Evolutionary conservation across 306 rosid genomes (phyloP).

Genomic region (Rosa rugosa): DNA sequence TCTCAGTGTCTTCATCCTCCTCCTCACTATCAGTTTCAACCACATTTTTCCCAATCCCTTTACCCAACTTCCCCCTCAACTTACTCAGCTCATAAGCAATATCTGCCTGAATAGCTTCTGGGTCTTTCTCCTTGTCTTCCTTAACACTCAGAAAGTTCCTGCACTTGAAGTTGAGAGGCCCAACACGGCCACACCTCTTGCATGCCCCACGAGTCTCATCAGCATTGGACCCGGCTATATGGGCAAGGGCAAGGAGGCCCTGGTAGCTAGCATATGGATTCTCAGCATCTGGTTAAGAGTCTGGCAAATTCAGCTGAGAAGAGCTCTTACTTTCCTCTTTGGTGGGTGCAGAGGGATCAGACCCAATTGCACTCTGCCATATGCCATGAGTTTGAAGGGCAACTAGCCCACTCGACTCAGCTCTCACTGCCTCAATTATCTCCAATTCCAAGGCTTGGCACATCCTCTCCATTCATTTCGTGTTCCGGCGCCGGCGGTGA

Average conservation of each 20-base stretch:
- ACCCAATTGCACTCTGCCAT: conserved; percentile 97
- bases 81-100: conserved; percentile 56
- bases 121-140: conserved; percentile 74
- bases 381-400: conserved; percentile 97
- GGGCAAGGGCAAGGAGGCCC: conserved; percentile 93
- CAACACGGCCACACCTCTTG: conserved; percentile 94
- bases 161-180: conserved; percentile 86
- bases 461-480: too few species aligned
- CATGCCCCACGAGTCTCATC: conserved; percentile 84
- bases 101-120: conserved; percentile 49
- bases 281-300: conserved; percentile 68
- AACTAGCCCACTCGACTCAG: too few species aligned
- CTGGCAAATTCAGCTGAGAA: conserved; percentile 38
- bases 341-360: conserved; percentile 85
- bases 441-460: too few species aligned
- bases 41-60: conserved; percentile 36
- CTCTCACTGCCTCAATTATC: too few species aligned
- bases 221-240: conserved; percentile 68
- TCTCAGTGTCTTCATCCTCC: conserved; percentile 63
- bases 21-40: conserved; percentile 63
- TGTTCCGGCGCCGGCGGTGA: conserved; percentile 25
- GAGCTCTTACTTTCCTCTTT: conserved; percentile 66
- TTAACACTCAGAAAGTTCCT: conserved; percentile 75
- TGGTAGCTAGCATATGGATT: conserved; percentile 90
- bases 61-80: conserved; percentile 54